phyloP scores from a whole-genome alignment of 352 stramenopile species.

The Phytophthora gonapodyides region DNA sequence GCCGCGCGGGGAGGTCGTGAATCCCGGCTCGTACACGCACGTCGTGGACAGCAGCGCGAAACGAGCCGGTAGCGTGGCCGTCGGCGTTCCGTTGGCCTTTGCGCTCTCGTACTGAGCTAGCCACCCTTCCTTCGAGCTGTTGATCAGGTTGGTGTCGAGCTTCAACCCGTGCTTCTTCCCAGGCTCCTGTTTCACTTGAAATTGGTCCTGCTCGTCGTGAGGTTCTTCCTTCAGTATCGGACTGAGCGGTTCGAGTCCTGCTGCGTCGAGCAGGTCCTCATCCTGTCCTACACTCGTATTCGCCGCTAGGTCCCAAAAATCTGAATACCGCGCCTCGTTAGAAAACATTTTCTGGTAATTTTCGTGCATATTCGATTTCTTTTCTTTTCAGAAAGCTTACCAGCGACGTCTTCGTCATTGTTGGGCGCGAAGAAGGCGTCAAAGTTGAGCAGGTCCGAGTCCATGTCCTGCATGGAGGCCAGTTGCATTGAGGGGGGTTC shows the following conservation, averaged over 20 bases:
- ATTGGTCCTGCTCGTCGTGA: constrained; percentile 7
- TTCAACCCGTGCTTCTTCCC: constrained; percentile 24
- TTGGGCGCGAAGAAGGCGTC: constrained; percentile 39
- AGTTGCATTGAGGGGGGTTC: constrained; percentile 16
- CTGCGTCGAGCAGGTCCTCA: constrained; percentile 35
- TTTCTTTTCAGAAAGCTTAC: constrained; percentile 20
- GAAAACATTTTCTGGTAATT: not conserved
- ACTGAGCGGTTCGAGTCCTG: constrained; percentile 36
- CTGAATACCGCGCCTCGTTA: constrained; percentile 6
- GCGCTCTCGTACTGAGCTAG: constrained; percentile 24
- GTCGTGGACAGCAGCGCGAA: constrained; percentile 41
- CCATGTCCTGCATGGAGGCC: constrained; percentile 40
- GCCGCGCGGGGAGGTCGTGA: constrained; percentile 41
- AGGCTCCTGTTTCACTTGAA: constrained; percentile 25
- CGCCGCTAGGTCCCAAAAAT: constrained; percentile 32
- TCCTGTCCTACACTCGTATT: constrained; percentile 26
- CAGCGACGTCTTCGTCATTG: constrained; percentile 38
- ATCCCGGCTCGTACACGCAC: constrained; percentile 38
- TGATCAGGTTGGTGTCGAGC: constrained; percentile 28
- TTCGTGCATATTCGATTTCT: not conserved
- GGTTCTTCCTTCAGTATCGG: constrained; percentile 31
- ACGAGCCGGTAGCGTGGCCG: constrained; percentile 32
- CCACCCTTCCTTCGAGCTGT: constrained; percentile 22
- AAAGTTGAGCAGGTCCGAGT: constrained; percentile 43
- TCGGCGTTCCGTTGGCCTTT: constrained; percentile 31